Base-by-base conservation (phyloP, 169 alveolate species). In the Eimeria necatrix region DNA sequence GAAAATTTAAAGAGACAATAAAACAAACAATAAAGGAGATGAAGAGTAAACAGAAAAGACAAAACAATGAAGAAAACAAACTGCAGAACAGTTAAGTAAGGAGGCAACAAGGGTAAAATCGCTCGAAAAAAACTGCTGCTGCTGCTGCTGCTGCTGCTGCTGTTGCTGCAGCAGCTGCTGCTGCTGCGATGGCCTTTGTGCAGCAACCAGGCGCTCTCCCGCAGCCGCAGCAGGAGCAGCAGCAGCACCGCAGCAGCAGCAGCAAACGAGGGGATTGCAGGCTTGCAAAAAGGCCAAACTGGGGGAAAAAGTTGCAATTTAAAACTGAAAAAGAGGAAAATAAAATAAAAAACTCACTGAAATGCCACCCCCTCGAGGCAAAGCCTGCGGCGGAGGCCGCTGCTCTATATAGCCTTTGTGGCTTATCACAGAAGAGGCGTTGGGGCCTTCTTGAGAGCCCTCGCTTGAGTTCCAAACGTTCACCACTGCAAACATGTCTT, bases 401-500 rank as follows among this genome's bases (percentile, higher is more conserved):
- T 52, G 90, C 16, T 80, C 89, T 80, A 32, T 51, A 32, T 32
- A 32, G 64, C 89, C 89, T 32, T 51, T 74, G 86, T 74, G 86
- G 61, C 59, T 74, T 12, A 74, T 74, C 22, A 74, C 59, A 24
- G 86, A n/a, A 14, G 86, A 74, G 59, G 60, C 22, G 60, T 74
- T 74, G 4, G 86, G 86, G 32, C 86, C 86, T 16, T 26, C 18
- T 51, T 22, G 51, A 46, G 59, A 74, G 32, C 83, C 60, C 18
- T 70, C 93, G 18, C 83, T 56, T 0, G 92, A 32, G 32, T 64
- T 24, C 68, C 81, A 60, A 22, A 59, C 16, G 90, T 94, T 94
- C 41, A 94, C 61, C 18, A 94, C 96, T 20, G 89, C 90, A 52
- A 94, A 94, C 96, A 94, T 94, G 88, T 94, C 95, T 24, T 94